These are phyloP conservation scores for Centaurea solstitialis DNA, from an alignment of 129 eudicot genomes.

Conservation along the genomic window DNA sequence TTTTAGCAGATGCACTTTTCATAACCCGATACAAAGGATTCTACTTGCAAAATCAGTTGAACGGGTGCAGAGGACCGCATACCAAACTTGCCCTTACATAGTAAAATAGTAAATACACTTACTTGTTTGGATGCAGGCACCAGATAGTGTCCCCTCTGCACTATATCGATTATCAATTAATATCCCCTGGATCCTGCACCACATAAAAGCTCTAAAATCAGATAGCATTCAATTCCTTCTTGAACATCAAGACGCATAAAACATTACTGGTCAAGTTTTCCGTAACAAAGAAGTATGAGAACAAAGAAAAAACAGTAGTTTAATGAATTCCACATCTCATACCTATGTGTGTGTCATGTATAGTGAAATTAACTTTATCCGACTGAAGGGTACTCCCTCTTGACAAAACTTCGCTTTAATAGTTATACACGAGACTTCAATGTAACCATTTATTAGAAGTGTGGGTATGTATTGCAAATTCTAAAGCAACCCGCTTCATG, in stretches of 20 bases:
- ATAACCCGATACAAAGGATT: too few relatives aligned
- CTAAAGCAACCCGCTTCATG: neutral
- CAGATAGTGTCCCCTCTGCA: too few relatives aligned
- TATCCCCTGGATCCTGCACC: too few relatives aligned
- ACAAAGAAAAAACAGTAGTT: neutral
- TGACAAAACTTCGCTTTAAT: neutral
- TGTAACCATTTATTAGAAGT: neutral
- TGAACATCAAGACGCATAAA: neutral
- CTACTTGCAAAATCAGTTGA: too few relatives aligned
- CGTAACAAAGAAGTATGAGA: neutral
- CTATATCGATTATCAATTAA: too few relatives aligned
- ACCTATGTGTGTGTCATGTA: neutral
- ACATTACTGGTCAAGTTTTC: neutral
- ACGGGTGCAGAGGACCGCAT: too few relatives aligned
- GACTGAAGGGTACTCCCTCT: neutral
- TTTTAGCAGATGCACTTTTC: too few relatives aligned
- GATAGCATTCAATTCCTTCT: neutral
- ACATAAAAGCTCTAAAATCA: too few relatives aligned
- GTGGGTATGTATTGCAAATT: neutral
- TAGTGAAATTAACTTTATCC: neutral
- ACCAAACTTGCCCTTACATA: too few relatives aligned
- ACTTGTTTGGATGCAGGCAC: too few relatives aligned
- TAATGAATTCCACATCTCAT: neutral
- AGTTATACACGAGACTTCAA: neutral
- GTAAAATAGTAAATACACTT: too few relatives aligned